Conservation (phyloP, 192 early-diverging fungal genomes). For the Entophlyctis luteolus region DNA sequence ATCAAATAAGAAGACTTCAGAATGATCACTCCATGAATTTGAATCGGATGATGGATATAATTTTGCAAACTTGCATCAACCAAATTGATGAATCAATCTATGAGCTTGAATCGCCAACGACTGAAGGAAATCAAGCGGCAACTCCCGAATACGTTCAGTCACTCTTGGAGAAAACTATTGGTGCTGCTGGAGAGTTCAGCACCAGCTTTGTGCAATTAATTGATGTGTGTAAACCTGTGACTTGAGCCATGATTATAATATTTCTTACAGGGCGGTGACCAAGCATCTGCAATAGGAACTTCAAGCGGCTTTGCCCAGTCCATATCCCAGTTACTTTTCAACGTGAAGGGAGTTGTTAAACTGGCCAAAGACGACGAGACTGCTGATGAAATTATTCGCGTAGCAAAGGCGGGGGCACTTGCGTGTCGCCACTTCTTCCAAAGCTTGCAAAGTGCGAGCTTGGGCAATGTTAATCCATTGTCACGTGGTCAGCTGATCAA, state of each 20-base stretch:
- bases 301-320: slow-evolving; percentile 78
- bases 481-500: slow-evolving; percentile 72
- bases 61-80: slow-evolving; percentile 79
- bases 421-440: slow-evolving; percentile 77
- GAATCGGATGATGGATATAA: slow-evolving; percentile 59
- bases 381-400: slow-evolving; percentile 70
- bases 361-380: slow-evolving; percentile 77
- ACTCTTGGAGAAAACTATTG: slow-evolving; percentile 78
- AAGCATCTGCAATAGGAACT: slow-evolving; percentile 77
- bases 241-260: neutral
- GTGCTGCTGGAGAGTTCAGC: slow-evolving; percentile 44
- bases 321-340: slow-evolving; percentile 74
- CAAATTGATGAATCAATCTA: slow-evolving; percentile 89
- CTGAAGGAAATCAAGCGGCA: slow-evolving; percentile 79
- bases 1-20: slow-evolving; percentile 61
- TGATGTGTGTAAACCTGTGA: slow-evolving; percentile 32
- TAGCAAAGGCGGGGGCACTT: slow-evolving; percentile 62
- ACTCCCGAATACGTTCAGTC: slow-evolving; percentile 89
- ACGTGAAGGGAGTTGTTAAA: slow-evolving; percentile 86
- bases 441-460: slow-evolving; percentile 66
- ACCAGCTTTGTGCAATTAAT: slow-evolving; percentile 45
- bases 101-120: slow-evolving; percentile 74
- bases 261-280: slow-evolving; percentile 70
- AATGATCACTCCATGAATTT: slow-evolving; percentile 43
- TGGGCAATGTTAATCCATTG: slow-evolving; percentile 40